Evolutionary conservation across 768 basidiomycete genomes (phyloP), one percentile per base, ranked within the genome.

Genomic region (Punctularia strigosozonata): DNA sequence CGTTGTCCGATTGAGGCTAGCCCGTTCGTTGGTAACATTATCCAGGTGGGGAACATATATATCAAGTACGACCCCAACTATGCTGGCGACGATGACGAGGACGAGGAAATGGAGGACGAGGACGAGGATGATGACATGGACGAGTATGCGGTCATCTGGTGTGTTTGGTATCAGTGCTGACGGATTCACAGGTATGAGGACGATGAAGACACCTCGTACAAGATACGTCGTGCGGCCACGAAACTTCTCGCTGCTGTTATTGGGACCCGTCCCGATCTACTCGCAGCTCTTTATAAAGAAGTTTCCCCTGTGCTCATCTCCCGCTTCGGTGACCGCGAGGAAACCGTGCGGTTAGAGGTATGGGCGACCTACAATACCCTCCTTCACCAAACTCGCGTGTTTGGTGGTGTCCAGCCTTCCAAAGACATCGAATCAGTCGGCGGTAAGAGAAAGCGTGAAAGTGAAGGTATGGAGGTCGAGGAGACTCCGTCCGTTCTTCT

Each of bases 181-280:
- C 25, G 8, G 20, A 10, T 6, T 12, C 3, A 52, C 46, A 92
- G 88, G 46, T 97, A 95, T 57, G 90, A 89, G 5, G 95, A 99
- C 49, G 95, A 99, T 42, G 95, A 98, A 57, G 95, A 99, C 53
- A 87, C 85, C 8, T 97, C 94, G 0, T 98, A 95, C 73, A 97
- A 97, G 59, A 88, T 95, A 41, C 82, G 95, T 46, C 78, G 95
- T 32, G 81, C 88, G 5, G 82, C 95, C 5, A 89, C 91, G 14
- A 97, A 97, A 56, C 66, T 98, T 3, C 69, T 98, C 13, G 65
- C 80, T 21, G 83, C 86, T 5, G 65, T 95, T 35, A 80, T 98
- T 41, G 77, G 75, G 10, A 98, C 94, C 1, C 85, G 91, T 19
- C 88, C 91, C 1, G 95, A 97, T 52, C 69, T 90, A 2, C 69